phyloP scores from a whole-genome alignment of 1,284 basidiomycete species.

The Trichosporon sp. region DNA sequence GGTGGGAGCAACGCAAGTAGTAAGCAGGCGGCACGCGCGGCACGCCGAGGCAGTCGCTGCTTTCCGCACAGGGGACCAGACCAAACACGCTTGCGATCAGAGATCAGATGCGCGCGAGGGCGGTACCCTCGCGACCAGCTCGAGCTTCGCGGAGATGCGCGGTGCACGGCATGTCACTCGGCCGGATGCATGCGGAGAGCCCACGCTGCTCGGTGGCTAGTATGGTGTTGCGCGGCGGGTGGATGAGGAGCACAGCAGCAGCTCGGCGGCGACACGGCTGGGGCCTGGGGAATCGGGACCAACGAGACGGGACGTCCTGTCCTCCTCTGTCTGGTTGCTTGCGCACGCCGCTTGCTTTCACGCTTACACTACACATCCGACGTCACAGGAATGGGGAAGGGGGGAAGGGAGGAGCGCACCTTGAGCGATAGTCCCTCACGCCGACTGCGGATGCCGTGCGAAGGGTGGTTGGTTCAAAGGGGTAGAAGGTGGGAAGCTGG shows the following conservation, averaged over 20 bases:
- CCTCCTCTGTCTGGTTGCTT: neutral
- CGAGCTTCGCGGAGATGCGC: neutral
- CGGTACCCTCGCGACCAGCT: slow-evolving; percentile 1
- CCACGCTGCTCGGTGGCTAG: neutral
- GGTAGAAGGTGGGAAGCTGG: neutral
- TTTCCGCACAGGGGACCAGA: neutral
- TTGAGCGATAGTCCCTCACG: slow-evolving; percentile 17
- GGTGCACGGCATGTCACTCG: neutral
- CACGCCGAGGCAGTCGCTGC: neutral
- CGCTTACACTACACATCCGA: neutral
- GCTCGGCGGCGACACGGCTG: slow-evolving; percentile 1
- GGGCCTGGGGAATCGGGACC: neutral
- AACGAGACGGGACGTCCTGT: neutral
- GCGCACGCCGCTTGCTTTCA: neutral
- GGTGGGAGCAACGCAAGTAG: neutral
- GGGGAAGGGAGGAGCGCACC: neutral
- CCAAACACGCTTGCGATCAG: slow-evolving; percentile 12
- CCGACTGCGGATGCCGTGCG: slow-evolving; percentile 15
- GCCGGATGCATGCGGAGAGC: neutral
- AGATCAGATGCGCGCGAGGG: neutral
- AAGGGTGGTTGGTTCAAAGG: neutral
- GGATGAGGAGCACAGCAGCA: neutral
- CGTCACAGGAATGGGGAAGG: neutral
- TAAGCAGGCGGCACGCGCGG: neutral
- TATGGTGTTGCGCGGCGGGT: neutral